phyloP scores from a whole-genome alignment of 225 moss, liverwort and hornwort species.

The Bryoerythrophyllum caledonicum region DNA sequence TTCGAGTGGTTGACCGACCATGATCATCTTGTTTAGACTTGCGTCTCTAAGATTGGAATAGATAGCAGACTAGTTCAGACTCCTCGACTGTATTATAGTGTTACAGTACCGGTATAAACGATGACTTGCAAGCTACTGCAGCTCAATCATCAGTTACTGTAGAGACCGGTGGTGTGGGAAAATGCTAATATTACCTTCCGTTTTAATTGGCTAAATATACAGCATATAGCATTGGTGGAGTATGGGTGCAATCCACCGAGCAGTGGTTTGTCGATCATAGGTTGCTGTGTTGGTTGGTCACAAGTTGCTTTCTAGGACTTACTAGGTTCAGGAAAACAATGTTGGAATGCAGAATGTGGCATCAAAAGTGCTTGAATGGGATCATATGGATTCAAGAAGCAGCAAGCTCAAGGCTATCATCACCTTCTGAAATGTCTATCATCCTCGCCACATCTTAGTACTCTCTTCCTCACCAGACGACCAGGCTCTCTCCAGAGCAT shows the following conservation, averaged over 20 bases:
- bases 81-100: background rate
- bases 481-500: background rate
- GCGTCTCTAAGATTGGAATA: background rate
- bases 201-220: too few species aligned
- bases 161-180: background rate
- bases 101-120: background rate
- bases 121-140: background rate
- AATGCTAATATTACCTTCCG: too few species aligned
- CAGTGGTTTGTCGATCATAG: too few species aligned
- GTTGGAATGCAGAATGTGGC: background rate
- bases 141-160: background rate
- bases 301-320: too few species aligned
- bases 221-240: background rate
- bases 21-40: background rate
- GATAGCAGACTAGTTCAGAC: background rate
- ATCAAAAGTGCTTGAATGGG: constrained; percentile 26
- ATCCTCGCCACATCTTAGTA: constrained; percentile 19
- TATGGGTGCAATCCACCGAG: background rate
- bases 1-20: background rate
- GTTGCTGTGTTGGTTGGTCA: background rate
- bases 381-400: constrained; percentile 9
- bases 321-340: background rate
- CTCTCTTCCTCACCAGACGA: background rate
- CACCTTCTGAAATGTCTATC: constrained; percentile 7
- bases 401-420: constrained; percentile 13